Conservation (phyloP, 495 filamentous ascomycete genomes). For the Cenococcum geophilum region DNA sequence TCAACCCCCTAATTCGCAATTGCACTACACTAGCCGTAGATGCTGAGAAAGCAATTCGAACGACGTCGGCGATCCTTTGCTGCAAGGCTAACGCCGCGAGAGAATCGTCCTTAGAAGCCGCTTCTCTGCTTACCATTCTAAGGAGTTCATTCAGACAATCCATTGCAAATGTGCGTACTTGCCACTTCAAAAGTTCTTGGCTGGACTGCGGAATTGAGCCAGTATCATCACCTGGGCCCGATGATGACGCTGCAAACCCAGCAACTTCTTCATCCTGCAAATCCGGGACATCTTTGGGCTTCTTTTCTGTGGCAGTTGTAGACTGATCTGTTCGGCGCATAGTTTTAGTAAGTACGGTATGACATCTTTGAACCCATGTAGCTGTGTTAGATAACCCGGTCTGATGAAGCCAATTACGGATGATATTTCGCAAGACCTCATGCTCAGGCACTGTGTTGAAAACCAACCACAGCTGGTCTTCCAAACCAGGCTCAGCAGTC, state of each 20-base stretch:
- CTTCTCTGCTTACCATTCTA: slow-evolving; percentile 64
- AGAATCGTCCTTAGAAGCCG: slow-evolving; percentile 60
- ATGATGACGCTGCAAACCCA: slow-evolving; percentile 73
- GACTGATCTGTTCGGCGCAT: slow-evolving; percentile 51
- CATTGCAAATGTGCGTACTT: slow-evolving; percentile 92
- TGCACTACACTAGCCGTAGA: slow-evolving; percentile 90
- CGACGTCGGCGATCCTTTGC: slow-evolving; percentile 81
- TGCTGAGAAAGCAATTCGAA: slow-evolving; percentile 94
- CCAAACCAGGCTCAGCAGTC: slow-evolving; percentile 66
- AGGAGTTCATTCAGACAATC: slow-evolving; percentile 83
- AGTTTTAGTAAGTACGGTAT: slow-evolving; percentile 83
- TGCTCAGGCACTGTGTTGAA: slow-evolving; percentile 72
- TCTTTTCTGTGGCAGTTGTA: slow-evolving; percentile 44
- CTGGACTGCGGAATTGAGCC: slow-evolving; percentile 54
- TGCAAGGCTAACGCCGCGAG: slow-evolving; percentile 69
- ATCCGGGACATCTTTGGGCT: slow-evolving; percentile 53
- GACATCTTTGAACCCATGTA: slow-evolving; percentile 80
- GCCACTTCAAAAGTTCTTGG: slow-evolving; percentile 90
- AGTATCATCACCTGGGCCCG: slow-evolving; percentile 58
- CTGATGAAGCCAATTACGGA: slow-evolving; percentile 87
- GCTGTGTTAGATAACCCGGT: slow-evolving; percentile 70
- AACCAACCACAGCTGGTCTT: slow-evolving; percentile 86
- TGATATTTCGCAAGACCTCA: slow-evolving; percentile 69
- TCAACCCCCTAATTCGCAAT: slow-evolving; percentile 79
- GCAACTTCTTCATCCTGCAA: slow-evolving; percentile 94